Base-by-base conservation (phyloP, 768 basidiomycete genomes). In the Chalciporus sphaerocephalus region DNA sequence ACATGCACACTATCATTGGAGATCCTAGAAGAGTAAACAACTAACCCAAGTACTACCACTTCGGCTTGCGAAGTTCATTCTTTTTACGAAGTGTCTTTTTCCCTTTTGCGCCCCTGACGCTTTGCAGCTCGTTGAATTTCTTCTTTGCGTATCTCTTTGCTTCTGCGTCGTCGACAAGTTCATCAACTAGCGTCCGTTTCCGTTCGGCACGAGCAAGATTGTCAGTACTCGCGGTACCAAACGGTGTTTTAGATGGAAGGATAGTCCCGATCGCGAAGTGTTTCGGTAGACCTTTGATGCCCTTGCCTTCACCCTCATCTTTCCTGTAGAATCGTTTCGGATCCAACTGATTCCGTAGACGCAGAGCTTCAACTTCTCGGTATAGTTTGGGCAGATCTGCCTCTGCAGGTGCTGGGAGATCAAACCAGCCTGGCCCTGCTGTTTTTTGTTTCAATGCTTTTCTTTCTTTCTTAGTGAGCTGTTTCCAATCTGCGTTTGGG, bases 241-340 rank as follows among this genome's bases (percentile, higher is more conserved):
- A 92, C 1, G 89, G 87, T 34, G 82, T 81, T 30, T 69, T 68
- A 2, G 87, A 74, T 8, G 86, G 74, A 25, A 91, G 53, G 52
- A 93, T 80, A 24, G 81, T 90, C 36, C 91, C 91, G 60, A 93
- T 80, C n/a, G 89, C 88, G 65, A 94, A 94, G 62, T 90, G 83
- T 65, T 92, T 92, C 8, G 91, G 87, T 6, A 92, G 67, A 20
- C 85, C 85, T 63, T 88, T 89, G 62, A 87, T 80, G 13, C 89
- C 89, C 56, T 85, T 86, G 9, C 86, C 81, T 66, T 93, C 88
- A 4, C 87, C 86, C 47, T 86, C 84, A 37, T 92, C 88, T 63
- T 89, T 92, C 50, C 81, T 73, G 68, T 93, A 90, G 69, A 94
- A 94, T 17, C 89, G 78, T 62, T 95, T 96, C 15, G 92, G 92